Conservation (phyloP, 306 rosid genomes). For the Datisca glomerata region DNA sequence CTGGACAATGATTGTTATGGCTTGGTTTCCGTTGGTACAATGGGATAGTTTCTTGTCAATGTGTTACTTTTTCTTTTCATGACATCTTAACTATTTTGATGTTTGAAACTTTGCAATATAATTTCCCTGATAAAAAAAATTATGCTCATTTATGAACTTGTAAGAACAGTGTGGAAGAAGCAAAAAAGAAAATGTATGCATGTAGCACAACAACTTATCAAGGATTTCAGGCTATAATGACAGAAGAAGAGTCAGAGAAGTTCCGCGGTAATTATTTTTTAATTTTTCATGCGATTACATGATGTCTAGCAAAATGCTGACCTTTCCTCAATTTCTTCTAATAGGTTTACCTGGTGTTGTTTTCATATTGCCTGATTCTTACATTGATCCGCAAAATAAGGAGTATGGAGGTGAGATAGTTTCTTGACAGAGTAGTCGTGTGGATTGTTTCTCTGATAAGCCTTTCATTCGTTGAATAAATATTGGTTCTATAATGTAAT, state of each 20-base stretch:
- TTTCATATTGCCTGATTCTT: slow-evolving; percentile 80
- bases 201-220: slow-evolving; percentile 75
- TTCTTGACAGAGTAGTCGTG: neutral
- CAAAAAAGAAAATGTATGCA: slow-evolving; percentile 74
- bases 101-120: neutral
- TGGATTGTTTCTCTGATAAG: neutral
- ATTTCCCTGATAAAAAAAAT: neutral
- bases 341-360: slow-evolving; percentile 65
- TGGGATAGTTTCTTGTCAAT: too few species aligned
- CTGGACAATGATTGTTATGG: too few species aligned
- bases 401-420: slow-evolving; percentile 65
- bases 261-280: slow-evolving; percentile 40
- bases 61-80: too few species aligned
- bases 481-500: too few species aligned
- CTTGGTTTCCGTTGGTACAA: too few species aligned
- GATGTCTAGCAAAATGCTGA: neutral
- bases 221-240: slow-evolving; percentile 74
- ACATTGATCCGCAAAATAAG: slow-evolving; percentile 62
- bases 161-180: slow-evolving; percentile 85
- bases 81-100: neutral
- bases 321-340: slow-evolving; percentile 4
- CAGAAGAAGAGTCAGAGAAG: slow-evolving; percentile 76
- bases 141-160: too few species aligned
- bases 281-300: too few species aligned
- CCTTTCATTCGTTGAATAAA: too few species aligned